Evolutionary conservation across 2,329 filamentous ascomycete genomes (phyloP).

Genomic region (Penicillium sp.): DNA sequence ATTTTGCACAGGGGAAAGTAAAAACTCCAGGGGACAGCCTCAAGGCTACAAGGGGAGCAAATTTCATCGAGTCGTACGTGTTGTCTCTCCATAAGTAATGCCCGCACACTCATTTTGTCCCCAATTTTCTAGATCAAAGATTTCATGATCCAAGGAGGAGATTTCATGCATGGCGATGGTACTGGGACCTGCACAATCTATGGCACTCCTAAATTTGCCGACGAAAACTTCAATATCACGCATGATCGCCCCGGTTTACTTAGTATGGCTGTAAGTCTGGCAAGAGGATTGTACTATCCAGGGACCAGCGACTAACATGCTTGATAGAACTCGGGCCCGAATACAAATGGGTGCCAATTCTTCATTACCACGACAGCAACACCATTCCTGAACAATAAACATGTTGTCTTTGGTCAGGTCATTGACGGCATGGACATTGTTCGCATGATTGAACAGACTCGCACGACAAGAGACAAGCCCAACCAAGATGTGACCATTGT

Average conservation of each 20-base stretch:
- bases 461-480: conserved; percentile 78
- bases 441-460: conserved; percentile 83
- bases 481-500: conserved; percentile 76
- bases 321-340: conserved; percentile 72
- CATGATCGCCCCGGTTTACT: conserved; percentile 76
- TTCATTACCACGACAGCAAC: conserved; percentile 90
- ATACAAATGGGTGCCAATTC: conserved; percentile 94
- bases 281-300: conserved; percentile 1
- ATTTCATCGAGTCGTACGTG: conserved; percentile 81
- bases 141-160: conserved; percentile 97
- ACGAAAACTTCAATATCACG: conserved; percentile 80
- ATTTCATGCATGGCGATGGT: conserved; percentile 90
- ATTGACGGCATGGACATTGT: conserved; percentile 86
- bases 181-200: conserved; percentile 86
- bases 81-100: too few relatives aligned
- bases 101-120: too few relatives aligned
- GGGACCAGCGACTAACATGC: not conserved
- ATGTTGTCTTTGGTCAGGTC: conserved; percentile 92
- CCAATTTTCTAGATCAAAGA: conserved; percentile 65
- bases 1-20: conserved; percentile 91
- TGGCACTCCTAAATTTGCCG: conserved; percentile 73
- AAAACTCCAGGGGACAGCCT: conserved; percentile 66
- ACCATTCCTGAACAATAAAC: conserved; percentile 83
- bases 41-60: conserved; percentile 93
- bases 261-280: conserved; percentile 75